Evolutionary conservation across 31 red algal genomes (phyloP).

Genomic region (Pterothamnion heteromorphum): DNA sequence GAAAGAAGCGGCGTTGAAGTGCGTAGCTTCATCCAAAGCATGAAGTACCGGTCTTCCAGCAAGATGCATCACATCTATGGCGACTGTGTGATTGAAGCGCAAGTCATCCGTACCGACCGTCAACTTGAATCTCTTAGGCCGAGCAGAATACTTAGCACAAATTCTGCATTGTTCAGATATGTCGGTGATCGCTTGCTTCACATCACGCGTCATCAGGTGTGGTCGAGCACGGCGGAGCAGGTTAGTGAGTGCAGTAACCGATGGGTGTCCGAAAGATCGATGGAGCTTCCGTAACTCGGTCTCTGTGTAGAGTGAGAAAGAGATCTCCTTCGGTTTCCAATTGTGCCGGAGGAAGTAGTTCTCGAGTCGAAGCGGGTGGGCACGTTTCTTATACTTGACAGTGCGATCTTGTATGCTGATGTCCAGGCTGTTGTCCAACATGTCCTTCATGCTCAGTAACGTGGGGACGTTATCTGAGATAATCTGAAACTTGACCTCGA

Average conservation of each 20-base stretch:
- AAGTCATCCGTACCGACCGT: slow-evolving; percentile 22
- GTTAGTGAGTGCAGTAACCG: neutral
- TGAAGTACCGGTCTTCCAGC: neutral
- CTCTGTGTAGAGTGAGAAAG: slow-evolving; percentile 4
- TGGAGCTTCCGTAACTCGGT: neutral
- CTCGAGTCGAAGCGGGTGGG: neutral
- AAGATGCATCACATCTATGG: neutral
- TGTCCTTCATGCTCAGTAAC: slow-evolving; percentile 24
- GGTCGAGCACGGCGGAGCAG: neutral
- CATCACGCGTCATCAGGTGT: neutral
- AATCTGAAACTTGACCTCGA: slow-evolving; percentile 49
- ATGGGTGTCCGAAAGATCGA: neutral
- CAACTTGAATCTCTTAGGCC: slow-evolving; percentile 24
- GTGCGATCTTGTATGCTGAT: neutral
- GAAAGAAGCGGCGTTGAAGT: slow-evolving; percentile 12
- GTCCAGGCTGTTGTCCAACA: neutral
- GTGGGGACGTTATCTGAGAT: neutral
- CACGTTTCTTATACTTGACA: neutral
- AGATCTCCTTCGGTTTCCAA: neutral
- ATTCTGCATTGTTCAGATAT: neutral
- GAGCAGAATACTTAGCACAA: neutral
- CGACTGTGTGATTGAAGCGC: slow-evolving; percentile 27
- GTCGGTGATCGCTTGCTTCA: neutral
- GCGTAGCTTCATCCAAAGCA: neutral
- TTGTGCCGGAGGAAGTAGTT: neutral